Evolutionary conservation across 148 eudicot species (phyloP), one percentile per base, ranked within the genome.

Genomic region (Hydrangea macrophylla): DNA sequence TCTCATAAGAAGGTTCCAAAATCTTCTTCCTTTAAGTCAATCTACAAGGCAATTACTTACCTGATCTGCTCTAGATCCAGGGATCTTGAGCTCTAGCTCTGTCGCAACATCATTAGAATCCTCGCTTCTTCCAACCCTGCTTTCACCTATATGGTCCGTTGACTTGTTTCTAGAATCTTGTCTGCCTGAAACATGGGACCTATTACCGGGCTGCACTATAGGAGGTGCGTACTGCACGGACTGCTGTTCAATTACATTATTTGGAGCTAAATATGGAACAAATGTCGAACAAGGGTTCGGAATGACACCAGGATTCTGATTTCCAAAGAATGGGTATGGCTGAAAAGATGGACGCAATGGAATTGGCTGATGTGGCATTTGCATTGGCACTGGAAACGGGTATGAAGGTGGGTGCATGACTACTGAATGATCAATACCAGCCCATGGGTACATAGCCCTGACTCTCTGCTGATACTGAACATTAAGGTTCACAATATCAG

Each of bases 401-500:
- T 88, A 91, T 10, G 89, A 64, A 58, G 92, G 73, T 44, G 92
- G 88, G 75, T 80, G 90, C 82, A 82, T 74, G 75, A 84, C 80
- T 77, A 85, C 88, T 27, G 95, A 86, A 77, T 68, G 89, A 70
- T 91, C 92, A 74, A 82, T 76, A 64, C 85, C 69, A 37, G 60
- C 76, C 94, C 94, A 91, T 48, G 92, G 94, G 64, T 58, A 86
- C 75, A 83, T 70, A 74, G 92, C 65, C 65, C 88, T 77, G 33
- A 78, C 23, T 73, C 88, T 84, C 74, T 86, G 95, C 66, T 79
- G 90, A 75, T 85, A 86, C 62, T 91, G 97, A 24, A 60, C 61
- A 64, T 86, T 86, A 40, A 86, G 94, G 67, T 70, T 83, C 60
- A 86, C 95, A 6, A 91, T 84, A 18, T 91, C 95, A n/a, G 97